A percentile compares a stretch with the other conserved stretches of the same genome.
Conservation (phyloP, 2,329 filamentous ascomycete genomes). For the Aspergillus nomiae region DNA sequence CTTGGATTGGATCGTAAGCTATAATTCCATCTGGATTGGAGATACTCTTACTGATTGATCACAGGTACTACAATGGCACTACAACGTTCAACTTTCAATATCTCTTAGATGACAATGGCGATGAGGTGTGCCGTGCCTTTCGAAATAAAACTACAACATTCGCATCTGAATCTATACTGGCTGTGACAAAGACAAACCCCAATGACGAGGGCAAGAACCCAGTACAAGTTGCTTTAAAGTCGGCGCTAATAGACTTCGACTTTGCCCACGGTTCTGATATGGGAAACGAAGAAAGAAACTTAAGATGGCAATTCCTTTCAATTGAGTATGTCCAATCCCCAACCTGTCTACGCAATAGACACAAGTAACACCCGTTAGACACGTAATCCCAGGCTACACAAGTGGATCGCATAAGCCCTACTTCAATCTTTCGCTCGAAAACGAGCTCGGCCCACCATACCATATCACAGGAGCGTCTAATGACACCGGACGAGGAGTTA, state of each 20-base stretch:
- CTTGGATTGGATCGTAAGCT: slow-evolving; percentile 13
- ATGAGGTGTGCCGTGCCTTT: neutral
- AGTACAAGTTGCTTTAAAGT: neutral
- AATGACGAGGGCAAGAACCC: neutral
- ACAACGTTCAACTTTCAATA: slow-evolving; percentile 2
- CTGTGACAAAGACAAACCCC: neutral
- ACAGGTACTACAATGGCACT: slow-evolving; percentile 13
- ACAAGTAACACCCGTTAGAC: neutral
- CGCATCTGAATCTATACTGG: neutral
- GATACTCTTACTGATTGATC: neutral
- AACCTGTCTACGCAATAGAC: neutral
- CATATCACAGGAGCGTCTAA: neutral
- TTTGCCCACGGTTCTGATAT: neutral
- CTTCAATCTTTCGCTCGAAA: slow-evolving; percentile 10
- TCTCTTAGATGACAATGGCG: neutral
- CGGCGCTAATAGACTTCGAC: neutral
- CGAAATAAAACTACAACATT: neutral
- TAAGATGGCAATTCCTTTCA: neutral
- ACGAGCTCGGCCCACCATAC: neutral
- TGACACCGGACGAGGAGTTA: neutral
- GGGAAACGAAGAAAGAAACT: neutral
- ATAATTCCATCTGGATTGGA: neutral
- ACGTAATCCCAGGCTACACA: neutral
- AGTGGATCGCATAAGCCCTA: neutral
- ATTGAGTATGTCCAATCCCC: neutral